Evolutionary conservation across 768 basidiomycete species (phyloP).

Genomic region (Hypholoma fasciculare): DNA sequence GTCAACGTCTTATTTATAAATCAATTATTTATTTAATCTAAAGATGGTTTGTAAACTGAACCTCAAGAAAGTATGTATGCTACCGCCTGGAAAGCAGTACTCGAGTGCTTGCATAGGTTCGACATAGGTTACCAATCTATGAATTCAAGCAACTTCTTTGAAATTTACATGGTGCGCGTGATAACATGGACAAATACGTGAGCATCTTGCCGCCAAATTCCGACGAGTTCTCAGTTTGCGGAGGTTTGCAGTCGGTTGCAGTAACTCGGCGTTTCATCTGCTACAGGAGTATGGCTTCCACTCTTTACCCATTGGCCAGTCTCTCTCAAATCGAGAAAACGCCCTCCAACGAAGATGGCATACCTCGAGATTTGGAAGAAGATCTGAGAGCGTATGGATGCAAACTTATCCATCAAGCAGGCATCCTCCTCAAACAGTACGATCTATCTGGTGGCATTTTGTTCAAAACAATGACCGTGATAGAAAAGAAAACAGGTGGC

Average conservation of each 20-base stretch:
- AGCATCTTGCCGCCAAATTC: too few species aligned
- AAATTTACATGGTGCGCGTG: too few species aligned
- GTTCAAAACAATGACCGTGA: not conserved
- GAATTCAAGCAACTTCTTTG: too few species aligned
- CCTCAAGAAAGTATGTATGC: not conserved
- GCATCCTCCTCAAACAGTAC: conserved; percentile 87
- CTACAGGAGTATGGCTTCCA: conserved; percentile 37
- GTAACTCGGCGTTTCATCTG: too few species aligned
- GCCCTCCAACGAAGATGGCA: conserved; percentile 80
- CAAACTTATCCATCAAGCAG: conserved; percentile 94
- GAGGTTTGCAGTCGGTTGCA: too few species aligned
- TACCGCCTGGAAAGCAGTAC: not conserved
- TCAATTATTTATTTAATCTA: too few species aligned
- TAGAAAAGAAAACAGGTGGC: conserved; percentile 86
- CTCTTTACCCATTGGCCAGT: conserved; percentile 82
- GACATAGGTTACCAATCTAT: too few species aligned
- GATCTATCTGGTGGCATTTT: conserved; percentile 22
- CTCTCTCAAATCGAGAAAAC: conserved; percentile 74
- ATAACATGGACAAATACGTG: too few species aligned
- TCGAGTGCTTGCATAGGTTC: too few species aligned
- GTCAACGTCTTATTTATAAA: too few species aligned
- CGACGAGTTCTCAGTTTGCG: too few species aligned
- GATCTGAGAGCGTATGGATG: conserved; percentile 91
- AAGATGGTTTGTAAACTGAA: not conserved
- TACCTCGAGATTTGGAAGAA: conserved; percentile 80